phyloP scores from a whole-genome alignment of 768 basidiomycete genomes.

The Termitomyces sp. region DNA sequence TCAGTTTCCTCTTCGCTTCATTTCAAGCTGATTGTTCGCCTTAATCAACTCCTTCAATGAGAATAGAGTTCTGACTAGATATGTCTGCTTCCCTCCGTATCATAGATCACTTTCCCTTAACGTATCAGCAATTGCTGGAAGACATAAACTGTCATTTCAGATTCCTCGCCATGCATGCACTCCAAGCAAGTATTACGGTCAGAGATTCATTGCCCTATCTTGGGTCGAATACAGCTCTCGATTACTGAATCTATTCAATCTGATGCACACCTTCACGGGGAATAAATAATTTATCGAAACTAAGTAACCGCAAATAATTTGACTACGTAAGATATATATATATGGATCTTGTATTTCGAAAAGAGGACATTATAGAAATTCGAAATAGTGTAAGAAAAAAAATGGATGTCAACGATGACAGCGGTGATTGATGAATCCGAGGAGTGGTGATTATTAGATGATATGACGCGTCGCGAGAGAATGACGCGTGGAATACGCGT shows the following conservation, averaged over 20 bases:
- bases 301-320: not conserved
- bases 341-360: not conserved
- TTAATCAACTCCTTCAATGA: not conserved
- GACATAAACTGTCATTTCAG: not conserved
- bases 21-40: too few relatives aligned
- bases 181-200: not conserved
- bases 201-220: too few relatives aligned
- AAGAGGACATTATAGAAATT: not conserved
- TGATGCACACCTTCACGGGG: not conserved
- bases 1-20: not conserved
- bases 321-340: not conserved
- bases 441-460: not conserved
- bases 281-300: not conserved
- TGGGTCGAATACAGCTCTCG: not conserved
- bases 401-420: not conserved
- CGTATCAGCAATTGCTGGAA: not conserved
- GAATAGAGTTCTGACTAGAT: not conserved
- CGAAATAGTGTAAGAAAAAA: not conserved
- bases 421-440: too few relatives aligned
- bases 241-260: not conserved
- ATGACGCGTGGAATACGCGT: conserved; percentile 1
- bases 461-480: conserved; percentile 5
- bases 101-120: not conserved
- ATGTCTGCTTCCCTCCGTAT: not conserved
- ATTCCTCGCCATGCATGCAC: not conserved